A percentile compares a stretch with the other conserved stretches of the same genome.
phyloP scores from a whole-genome alignment of 2,329 filamentous ascomycete species.

The Lasiodiplodia gonubiensis region DNA sequence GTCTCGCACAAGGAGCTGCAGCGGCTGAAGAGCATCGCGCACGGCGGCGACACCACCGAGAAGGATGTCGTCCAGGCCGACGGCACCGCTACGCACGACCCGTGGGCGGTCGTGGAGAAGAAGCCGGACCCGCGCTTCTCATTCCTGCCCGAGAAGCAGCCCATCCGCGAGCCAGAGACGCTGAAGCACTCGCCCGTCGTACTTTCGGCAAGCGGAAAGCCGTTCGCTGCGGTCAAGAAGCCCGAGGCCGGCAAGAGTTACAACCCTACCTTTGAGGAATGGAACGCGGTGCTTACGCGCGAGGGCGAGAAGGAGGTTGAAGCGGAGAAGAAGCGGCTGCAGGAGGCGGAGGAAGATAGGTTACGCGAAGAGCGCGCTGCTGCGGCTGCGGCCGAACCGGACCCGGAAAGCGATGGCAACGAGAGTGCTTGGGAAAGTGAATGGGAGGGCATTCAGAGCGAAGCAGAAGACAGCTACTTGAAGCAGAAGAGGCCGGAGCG shows the following conservation, averaged over 20 bases:
- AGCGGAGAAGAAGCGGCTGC: constrained; percentile 75
- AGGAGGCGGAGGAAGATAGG: constrained; percentile 69
- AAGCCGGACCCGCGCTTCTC: constrained; percentile 61
- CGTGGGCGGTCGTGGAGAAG: constrained; percentile 69
- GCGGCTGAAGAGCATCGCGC: constrained; percentile 76
- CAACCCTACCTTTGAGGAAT: constrained; percentile 87
- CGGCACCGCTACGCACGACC: constrained; percentile 69
- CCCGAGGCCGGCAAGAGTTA: constrained; percentile 88
- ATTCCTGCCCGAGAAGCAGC: constrained; percentile 70
- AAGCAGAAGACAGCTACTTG: constrained; percentile 57
- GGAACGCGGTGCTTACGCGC: constrained; percentile 73
- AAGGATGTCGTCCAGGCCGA: constrained; percentile 60
- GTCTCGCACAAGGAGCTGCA: constrained; percentile 84
- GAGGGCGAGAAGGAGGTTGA: constrained; percentile 82
- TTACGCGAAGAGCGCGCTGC: constrained; percentile 71
- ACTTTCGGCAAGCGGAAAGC: constrained; percentile 80
- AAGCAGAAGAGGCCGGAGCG: constrained; percentile 78
- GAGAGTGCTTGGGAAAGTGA: constrained; percentile 95
- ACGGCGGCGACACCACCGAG: constrained; percentile 66
- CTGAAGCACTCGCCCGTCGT: constrained; percentile 79
- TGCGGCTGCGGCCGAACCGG: constrained; percentile 76
- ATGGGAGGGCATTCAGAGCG: constrained; percentile 62
- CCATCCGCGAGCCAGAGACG: constrained; percentile 75
- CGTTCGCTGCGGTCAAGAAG: constrained; percentile 76
- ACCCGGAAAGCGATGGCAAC: constrained; percentile 78